phyloP scores from a whole-genome alignment of 2,329 filamentous ascomycete species.

The Penicillium paneum region DNA sequence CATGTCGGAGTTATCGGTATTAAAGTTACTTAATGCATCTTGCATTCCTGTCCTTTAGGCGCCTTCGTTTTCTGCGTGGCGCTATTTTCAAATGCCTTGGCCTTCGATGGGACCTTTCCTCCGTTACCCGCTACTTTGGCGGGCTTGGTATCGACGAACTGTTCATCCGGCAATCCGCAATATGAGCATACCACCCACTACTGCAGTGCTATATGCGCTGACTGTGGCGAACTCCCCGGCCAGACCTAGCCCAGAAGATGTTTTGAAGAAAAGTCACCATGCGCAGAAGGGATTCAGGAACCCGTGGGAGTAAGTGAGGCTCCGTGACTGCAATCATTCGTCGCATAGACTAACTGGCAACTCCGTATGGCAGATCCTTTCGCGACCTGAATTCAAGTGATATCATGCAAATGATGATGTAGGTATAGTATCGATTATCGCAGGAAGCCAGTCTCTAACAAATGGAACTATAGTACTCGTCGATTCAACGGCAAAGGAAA shows the following conservation, averaged over 20 bases:
- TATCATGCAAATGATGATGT: conserved; percentile 20
- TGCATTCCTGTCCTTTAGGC: conserved; percentile 7
- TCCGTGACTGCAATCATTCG: neutral
- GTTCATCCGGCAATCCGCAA: conserved; percentile 24
- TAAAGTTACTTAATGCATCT: conserved; percentile 11
- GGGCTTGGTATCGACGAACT: conserved; percentile 10
- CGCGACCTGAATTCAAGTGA: conserved; percentile 14
- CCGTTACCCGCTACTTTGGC: conserved; percentile 23
- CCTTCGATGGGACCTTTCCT: neutral
- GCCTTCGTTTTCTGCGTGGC: conserved; percentile 1
- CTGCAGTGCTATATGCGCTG: conserved; percentile 42
- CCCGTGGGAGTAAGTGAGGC: conserved; percentile 42
- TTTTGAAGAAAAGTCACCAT: conserved; percentile 41
- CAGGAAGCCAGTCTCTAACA: neutral
- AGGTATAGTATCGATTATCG: neutral
- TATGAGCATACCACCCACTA: conserved; percentile 37
- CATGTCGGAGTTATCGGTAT: conserved; percentile 26
- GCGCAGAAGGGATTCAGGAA: conserved; percentile 40
- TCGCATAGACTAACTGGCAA: conserved; percentile 11
- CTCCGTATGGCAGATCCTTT: conserved; percentile 16
- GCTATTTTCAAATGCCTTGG: neutral
- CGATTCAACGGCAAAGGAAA: conserved; percentile 51
- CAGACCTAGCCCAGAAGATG: conserved; percentile 39
- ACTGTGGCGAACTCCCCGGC: conserved; percentile 37
- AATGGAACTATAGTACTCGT: conserved; percentile 25